Evolutionary conservation across 2,329 filamentous ascomycete genomes (phyloP).

Genomic region (Akanthomyces uredinophilus): DNA sequence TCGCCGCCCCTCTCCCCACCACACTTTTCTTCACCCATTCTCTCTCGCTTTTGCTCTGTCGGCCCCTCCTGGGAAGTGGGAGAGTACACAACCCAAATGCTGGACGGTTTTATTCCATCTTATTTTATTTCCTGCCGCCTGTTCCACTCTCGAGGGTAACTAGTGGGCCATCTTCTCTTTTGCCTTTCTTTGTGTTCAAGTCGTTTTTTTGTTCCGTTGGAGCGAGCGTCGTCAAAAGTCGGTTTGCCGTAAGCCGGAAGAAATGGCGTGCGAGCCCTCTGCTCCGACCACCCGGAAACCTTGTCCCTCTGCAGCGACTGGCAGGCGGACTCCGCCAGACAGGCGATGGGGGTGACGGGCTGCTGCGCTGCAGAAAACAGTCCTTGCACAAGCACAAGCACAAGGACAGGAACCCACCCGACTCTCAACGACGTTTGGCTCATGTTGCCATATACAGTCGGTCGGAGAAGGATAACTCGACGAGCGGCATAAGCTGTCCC

Average conservation of each 20-base stretch:
- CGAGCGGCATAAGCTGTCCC: not conserved
- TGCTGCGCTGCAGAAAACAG: not conserved
- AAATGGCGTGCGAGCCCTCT: slow-evolving; percentile 3
- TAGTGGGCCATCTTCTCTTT: not conserved
- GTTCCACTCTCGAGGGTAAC: not conserved
- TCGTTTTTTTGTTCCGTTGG: not conserved
- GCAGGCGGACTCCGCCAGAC: not conserved
- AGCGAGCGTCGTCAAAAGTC: not conserved
- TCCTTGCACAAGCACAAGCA: not conserved
- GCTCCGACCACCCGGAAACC: slow-evolving; percentile 5
- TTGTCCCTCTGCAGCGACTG: not conserved
- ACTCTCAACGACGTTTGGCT: not conserved
- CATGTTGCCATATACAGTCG: not conserved
- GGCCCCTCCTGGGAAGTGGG: not conserved
- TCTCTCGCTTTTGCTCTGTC: not conserved
- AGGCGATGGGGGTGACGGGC: not conserved
- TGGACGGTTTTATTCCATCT: not conserved
- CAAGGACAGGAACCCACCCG: not conserved
- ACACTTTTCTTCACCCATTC: not conserved
- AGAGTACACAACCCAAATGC: not conserved
- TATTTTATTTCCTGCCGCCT: not conserved
- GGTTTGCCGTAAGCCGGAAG: not conserved
- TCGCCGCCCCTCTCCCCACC: not conserved
- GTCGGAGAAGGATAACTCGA: not conserved
- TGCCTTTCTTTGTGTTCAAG: not conserved